Evolutionary conservation across 352 stramenopile genomes (phyloP).

Genomic region (Lagenidium giganteum): DNA sequence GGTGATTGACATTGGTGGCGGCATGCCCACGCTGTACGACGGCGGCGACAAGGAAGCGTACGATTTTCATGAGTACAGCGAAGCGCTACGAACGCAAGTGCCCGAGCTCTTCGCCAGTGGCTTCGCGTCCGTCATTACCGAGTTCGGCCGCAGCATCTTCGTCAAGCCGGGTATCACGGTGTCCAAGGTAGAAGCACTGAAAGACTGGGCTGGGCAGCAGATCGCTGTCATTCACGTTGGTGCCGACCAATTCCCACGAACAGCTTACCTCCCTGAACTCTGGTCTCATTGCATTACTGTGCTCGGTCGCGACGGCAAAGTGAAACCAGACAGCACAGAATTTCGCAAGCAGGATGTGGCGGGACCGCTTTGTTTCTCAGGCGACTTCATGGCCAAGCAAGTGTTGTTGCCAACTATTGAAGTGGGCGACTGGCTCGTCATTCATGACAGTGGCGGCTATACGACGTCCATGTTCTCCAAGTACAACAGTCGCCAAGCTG

Average conservation of each 20-base stretch:
- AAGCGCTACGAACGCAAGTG: slow-evolving; percentile 49
- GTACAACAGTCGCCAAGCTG: slow-evolving; percentile 83
- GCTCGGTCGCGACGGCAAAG: slow-evolving; percentile 37
- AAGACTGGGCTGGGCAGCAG: slow-evolving; percentile 71
- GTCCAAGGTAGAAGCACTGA: slow-evolving; percentile 86
- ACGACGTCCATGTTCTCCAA: slow-evolving; percentile 86
- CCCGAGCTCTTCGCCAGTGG: slow-evolving; percentile 82
- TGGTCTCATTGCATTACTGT: slow-evolving; percentile 84
- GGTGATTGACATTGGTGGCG: slow-evolving; percentile 90
- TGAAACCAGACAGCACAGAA: slow-evolving; percentile 28
- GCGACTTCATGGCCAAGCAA: slow-evolving; percentile 85
- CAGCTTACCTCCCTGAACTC: slow-evolving; percentile 77
- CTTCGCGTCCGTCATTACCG: slow-evolving; percentile 84
- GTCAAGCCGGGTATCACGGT: slow-evolving; percentile 85
- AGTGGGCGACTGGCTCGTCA: slow-evolving; percentile 71
- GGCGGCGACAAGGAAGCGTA: slow-evolving; percentile 59
- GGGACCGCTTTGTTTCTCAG: slow-evolving; percentile 90
- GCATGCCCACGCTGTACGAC: slow-evolving; percentile 86
- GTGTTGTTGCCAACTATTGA: slow-evolving; percentile 65
- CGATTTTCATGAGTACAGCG: slow-evolving; percentile 80
- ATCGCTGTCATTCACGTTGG: slow-evolving; percentile 88
- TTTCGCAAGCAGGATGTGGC: slow-evolving; percentile 82
- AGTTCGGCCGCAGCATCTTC: slow-evolving; percentile 88
- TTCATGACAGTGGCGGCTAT: slow-evolving; percentile 87
- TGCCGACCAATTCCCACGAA: slow-evolving; percentile 87